These are phyloP conservation scores for Picochlorum costavermella DNA, from an alignment of 139 green algal genomes.

Conservation along the genomic window DNA sequence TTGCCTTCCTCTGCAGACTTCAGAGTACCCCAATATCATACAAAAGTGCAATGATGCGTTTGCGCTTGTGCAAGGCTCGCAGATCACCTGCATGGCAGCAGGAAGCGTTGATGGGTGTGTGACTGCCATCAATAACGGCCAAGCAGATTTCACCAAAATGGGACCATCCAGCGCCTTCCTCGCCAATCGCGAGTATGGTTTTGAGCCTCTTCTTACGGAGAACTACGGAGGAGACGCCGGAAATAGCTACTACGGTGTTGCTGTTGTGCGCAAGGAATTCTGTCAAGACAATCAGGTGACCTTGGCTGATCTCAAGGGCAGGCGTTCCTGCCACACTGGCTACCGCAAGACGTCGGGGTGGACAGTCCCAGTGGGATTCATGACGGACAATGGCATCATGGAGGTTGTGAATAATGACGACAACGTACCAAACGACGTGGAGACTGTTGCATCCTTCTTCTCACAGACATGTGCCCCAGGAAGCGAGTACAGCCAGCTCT, in stretches of 20 bases:
- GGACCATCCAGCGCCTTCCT: constrained; percentile 4
- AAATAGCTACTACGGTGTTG: constrained; percentile 21
- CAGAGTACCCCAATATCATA: neutral
- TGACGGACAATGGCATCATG: constrained; percentile 6
- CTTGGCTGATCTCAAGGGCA: constrained; percentile 22
- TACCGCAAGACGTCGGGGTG: constrained; percentile 25
- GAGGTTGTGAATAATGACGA: neutral
- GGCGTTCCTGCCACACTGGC: constrained; percentile 34
- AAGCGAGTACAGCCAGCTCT: constrained; percentile 8
- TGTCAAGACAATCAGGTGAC: constrained; percentile 8
- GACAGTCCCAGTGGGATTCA: constrained; percentile 18
- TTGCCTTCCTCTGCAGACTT: neutral
- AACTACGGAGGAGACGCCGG: constrained; percentile 5
- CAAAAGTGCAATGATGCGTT: neutral
- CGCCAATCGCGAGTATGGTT: constrained; percentile 1
- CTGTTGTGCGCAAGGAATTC: constrained; percentile 9
- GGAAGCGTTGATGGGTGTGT: constrained; percentile 12
- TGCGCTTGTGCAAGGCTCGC: neutral
- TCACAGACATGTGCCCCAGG: constrained; percentile 18
- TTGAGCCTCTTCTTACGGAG: neutral
- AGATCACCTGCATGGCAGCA: constrained; percentile 14
- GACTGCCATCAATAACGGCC: neutral
- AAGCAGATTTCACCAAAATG: constrained; percentile 7
- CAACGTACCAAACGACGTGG: constrained; percentile 15
- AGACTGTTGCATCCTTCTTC: constrained; percentile 28